These are phyloP conservation scores for Backusella mclennaniae DNA, from an alignment of 192 early-diverging fungal species.

Conservation along the genomic window DNA sequence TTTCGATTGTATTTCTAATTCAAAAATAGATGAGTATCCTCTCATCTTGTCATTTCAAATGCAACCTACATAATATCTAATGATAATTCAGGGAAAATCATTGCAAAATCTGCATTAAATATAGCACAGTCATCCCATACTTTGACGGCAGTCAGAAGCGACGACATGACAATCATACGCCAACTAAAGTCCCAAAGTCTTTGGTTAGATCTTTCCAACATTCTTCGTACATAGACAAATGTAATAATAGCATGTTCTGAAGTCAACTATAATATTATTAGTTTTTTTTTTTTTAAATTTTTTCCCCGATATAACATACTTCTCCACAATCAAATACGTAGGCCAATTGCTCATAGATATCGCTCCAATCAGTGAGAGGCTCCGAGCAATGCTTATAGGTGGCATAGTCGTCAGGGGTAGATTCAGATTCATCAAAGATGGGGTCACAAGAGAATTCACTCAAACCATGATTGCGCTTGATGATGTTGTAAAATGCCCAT, in stretches of 20 bases:
- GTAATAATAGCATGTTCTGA: constrained; percentile 37
- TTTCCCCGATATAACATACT: constrained; percentile 17
- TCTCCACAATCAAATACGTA: constrained; percentile 34
- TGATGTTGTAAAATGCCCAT: constrained; percentile 14
- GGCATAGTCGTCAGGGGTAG: neutral
- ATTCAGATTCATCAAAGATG: constrained; percentile 2
- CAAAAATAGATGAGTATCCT: neutral
- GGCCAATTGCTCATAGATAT: constrained; percentile 30
- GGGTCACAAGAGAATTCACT: constrained; percentile 7
- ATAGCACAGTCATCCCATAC: constrained; percentile 89
- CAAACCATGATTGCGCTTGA: neutral
- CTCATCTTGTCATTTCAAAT: neutral
- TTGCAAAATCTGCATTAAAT: constrained; percentile 79
- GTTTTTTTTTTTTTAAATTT: neutral
- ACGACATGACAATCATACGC: constrained; percentile 54
- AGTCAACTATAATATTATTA: constrained; percentile 15
- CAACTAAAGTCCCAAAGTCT: constrained; percentile 55
- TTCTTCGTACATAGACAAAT: constrained; percentile 64
- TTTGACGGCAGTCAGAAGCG: constrained; percentile 73
- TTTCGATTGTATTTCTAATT: constrained; percentile 16
- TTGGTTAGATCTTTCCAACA: constrained; percentile 59
- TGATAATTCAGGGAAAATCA: constrained; percentile 70
- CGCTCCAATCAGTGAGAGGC: constrained; percentile 27
- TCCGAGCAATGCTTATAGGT: neutral
- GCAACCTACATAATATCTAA: constrained; percentile 62